Percentiles rank a stretch among this genome's conserved stretches.
These are phyloP conservation scores for Nymphaea colorata DNA, from an alignment of 164 flowering plant species.

Conservation along the genomic window DNA sequence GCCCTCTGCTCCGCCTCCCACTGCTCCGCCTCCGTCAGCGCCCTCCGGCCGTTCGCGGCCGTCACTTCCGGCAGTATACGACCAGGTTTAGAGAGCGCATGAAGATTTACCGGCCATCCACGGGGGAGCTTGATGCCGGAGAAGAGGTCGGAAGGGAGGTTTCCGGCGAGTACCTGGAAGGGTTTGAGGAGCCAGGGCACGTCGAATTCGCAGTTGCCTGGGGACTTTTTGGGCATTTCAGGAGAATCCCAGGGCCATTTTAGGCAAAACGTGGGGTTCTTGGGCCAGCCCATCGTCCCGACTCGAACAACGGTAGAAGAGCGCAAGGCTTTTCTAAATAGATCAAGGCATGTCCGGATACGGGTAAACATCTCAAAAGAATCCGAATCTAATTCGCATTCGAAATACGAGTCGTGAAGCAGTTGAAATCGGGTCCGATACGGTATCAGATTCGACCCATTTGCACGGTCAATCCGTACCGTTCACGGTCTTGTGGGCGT, in stretches of 20 bases:
- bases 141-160: conserved; percentile 28
- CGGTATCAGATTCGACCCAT: no score
- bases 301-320: background rate
- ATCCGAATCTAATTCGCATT: no score
- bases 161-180: conserved; percentile 34
- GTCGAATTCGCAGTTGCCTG: conserved; percentile 36
- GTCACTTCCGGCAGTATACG: no score
- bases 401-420: no score
- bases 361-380: no score
- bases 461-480: no score
- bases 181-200: conserved; percentile 75
- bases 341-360: no score
- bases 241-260: conserved; percentile 62
- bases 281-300: conserved; percentile 6
- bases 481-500: no score
- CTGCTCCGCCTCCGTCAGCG: conserved; percentile 49
- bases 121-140: conserved; percentile 20
- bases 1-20: conserved; percentile 90
- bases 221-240: conserved; percentile 9
- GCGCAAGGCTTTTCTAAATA: no score
- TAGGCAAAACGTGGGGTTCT: conserved; percentile 39
- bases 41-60: conserved; percentile 8
- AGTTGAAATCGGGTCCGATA: no score
- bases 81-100: background rate
- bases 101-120: background rate